Evolutionary conservation across 495 filamentous ascomycete species (phyloP), one percentile per base, ranked within the genome.

Genomic region (Friedmanniomyces simplex): DNA sequence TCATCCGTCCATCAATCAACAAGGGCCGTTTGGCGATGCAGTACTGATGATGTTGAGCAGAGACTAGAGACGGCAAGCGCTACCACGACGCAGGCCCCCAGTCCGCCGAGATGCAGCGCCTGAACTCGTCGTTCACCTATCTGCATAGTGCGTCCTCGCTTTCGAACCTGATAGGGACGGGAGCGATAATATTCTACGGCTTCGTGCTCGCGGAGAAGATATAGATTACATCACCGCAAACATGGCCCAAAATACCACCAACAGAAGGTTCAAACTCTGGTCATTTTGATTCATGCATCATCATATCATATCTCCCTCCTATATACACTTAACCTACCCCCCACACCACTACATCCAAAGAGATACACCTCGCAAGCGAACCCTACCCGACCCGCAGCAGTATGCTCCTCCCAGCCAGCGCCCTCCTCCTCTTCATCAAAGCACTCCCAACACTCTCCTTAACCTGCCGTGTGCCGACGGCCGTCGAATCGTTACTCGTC

Each of bases 51-150:
- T 45, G 8, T 53, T n/a, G n/a, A 20, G 18, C 63, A 79, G 86
- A 89, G 76, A 83, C 83, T 50, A 74, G 77, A 55, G 91, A 96
- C 68, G 87, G 88, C 54, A 95, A 93, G 77, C 84, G 81, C 68
- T 83, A 80, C 69, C 84, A 88, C 60, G 89, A 95, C 54, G 68
- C 74, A 24, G 76, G 78, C 16, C 82, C 87, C 32, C 85, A 91
- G 61, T 88, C 84, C 6, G 77, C 83, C 67, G 87, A 87, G 72
- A 96, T 96, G 90, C 59, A 76, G 58, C 75, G 75, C 25, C 68
- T 97, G 67, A 96, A 95, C 73, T 86, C 81, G 74, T 74, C 73
- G 64, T 97, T 97, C 73, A 79, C 77, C 5, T 77, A 75, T 43
- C 71, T 95, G 50, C 91, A 97, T 73, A 88, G 91, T 21, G 65